A percentile compares a stretch with the other conserved stretches of the same genome.
These are phyloP conservation scores for Leccinum huronense DNA, from an alignment of 1,284 basidiomycete genomes.

Conservation along the genomic window DNA sequence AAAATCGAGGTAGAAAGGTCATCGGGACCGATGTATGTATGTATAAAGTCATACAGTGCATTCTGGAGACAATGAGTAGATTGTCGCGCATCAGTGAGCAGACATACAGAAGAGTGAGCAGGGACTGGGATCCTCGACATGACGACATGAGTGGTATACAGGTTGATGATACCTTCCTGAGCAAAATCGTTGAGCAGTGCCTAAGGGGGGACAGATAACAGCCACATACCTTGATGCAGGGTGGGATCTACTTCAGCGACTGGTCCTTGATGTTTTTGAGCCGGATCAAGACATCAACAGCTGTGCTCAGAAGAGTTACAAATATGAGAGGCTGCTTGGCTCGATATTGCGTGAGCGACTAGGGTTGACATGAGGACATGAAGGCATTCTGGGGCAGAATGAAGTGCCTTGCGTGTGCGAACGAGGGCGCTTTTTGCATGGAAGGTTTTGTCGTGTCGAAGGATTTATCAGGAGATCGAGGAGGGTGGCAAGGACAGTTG, in stretches of 20 bases:
- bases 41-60: conserved; percentile 62
- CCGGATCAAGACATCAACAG: conserved; percentile 59
- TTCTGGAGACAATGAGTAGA: conserved; percentile 34
- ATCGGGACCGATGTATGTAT: conserved; percentile 45
- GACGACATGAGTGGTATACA: conserved; percentile 53
- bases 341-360: conserved; percentile 48
- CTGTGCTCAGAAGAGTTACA: conserved; percentile 56
- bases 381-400: conserved; percentile 52
- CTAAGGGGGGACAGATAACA: fast-evolving
- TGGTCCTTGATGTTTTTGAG: conserved; percentile 53
- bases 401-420: conserved; percentile 60
- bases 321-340: conserved; percentile 46
- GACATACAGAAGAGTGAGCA: conserved; percentile 48
- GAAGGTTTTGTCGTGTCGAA: conserved; percentile 53
- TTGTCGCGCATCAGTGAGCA: conserved; percentile 4
- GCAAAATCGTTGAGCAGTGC: conserved; percentile 4
- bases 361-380: conserved; percentile 50
- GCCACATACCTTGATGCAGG: conserved; percentile 23
- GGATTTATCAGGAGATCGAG: conserved; percentile 58
- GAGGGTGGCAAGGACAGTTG: conserved; percentile 54
- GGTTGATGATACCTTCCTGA: conserved; percentile 51
- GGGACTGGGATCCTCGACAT: conserved; percentile 57
- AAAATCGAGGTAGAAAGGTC: conserved; percentile 55
- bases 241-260: conserved; percentile 28
- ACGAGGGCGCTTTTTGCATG: conserved; percentile 59